Percentiles rank a stretch among this genome's conserved stretches.
These are phyloP conservation scores for Cryphonectria parasitica DNA, from an alignment of 2,329 filamentous ascomycete genomes.

Conservation along the genomic window DNA sequence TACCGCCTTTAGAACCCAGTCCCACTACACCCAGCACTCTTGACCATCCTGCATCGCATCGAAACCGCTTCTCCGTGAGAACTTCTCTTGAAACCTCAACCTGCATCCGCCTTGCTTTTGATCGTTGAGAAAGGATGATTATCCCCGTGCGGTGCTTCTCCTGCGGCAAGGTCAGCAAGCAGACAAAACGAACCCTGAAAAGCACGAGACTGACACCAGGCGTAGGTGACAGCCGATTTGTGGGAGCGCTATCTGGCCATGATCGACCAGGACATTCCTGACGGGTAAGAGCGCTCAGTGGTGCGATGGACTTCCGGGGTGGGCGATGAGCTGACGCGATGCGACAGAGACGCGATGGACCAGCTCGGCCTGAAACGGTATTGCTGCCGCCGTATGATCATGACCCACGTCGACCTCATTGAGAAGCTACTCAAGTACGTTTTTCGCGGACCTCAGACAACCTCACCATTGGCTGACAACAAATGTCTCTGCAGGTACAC, in stretches of 20 bases:
- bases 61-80: not conserved
- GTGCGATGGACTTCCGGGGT: not conserved
- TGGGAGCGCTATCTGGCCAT: constrained; percentile 95
- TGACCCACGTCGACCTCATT: constrained; percentile 98
- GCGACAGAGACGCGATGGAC: constrained; percentile 87
- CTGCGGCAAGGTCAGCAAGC: constrained; percentile 84
- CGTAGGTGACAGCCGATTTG: constrained; percentile 90
- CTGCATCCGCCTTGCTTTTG: not conserved
- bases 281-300: constrained; percentile 63
- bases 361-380: constrained; percentile 91
- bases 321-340: constrained; percentile 31
- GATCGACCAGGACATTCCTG: constrained; percentile 75
- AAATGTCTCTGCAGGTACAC: constrained; percentile 53
- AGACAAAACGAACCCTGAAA: not conserved
- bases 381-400: constrained; percentile 98
- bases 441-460: not conserved
- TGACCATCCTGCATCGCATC: not conserved
- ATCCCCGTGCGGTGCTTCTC: constrained; percentile 99
- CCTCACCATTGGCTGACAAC: constrained; percentile 4
- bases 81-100: not conserved
- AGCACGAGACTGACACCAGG: constrained; percentile 37
- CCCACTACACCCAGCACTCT: not conserved
- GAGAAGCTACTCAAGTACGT: constrained; percentile 94
- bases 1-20: not conserved
- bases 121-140: constrained; percentile 72